Evolutionary conservation across 2,329 filamentous ascomycete genomes (phyloP).

Genomic region (Chaetomium sp.): DNA sequence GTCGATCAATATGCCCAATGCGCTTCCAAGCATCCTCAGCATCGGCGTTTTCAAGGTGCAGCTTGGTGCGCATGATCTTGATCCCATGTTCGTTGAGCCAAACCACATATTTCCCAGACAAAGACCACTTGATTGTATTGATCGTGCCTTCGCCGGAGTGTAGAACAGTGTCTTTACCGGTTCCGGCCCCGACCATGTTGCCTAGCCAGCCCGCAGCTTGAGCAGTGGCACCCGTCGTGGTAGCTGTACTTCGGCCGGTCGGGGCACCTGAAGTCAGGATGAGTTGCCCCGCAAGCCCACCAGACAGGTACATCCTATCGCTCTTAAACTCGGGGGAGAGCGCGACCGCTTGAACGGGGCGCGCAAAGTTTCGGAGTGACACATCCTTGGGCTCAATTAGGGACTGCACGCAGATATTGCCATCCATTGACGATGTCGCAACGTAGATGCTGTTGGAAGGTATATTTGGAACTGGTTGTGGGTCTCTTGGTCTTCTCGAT

Average conservation of each 20-base stretch:
- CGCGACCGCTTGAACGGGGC: slow-evolving; percentile 85
- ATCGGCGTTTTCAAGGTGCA: slow-evolving; percentile 70
- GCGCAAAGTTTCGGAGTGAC: slow-evolving; percentile 83
- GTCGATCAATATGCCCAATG: slow-evolving; percentile 85
- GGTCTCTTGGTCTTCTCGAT: slow-evolving; percentile 47
- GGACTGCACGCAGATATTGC: slow-evolving; percentile 87
- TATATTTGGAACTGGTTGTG: slow-evolving; percentile 57
- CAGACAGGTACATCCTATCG: slow-evolving; percentile 84
- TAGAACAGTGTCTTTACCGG: slow-evolving; percentile 76
- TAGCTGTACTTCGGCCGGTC: slow-evolving; percentile 76
- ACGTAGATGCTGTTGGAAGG: slow-evolving; percentile 91
- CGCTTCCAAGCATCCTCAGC: slow-evolving; percentile 87
- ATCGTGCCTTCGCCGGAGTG: slow-evolving; percentile 91
- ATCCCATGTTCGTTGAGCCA: slow-evolving; percentile 98
- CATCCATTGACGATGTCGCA: slow-evolving; percentile 89
- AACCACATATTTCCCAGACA: slow-evolving; percentile 83
- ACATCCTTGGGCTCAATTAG: slow-evolving; percentile 85
- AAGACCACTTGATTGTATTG: slow-evolving; percentile 87
- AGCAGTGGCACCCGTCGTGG: slow-evolving; percentile 74
- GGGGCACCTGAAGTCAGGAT: slow-evolving; percentile 80
- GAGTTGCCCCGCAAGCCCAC: slow-evolving; percentile 79
- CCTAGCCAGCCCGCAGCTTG: slow-evolving; percentile 89
- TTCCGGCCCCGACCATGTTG: slow-evolving; percentile 72
- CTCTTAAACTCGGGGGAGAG: slow-evolving; percentile 92
- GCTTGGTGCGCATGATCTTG: slow-evolving; percentile 90